Evolutionary conservation across 2,329 filamentous ascomycete species (phyloP), one percentile per base, ranked within the genome.

Genomic region (Paraphaeosphaeria minitans): DNA sequence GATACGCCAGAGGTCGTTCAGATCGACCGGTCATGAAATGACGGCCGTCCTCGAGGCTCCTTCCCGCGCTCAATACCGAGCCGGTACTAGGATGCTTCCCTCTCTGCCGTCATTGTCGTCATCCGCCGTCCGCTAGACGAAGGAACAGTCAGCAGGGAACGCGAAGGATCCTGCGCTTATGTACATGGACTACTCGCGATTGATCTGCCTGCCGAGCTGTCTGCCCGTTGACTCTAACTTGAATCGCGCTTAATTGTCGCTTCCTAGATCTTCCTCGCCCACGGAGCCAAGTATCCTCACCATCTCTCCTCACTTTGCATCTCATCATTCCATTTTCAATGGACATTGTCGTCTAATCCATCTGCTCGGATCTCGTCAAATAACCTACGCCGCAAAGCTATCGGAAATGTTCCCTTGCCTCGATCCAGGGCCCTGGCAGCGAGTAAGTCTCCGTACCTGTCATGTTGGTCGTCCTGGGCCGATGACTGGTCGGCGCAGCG

Each of bases 171-270:
- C 55, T 50, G 42, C 53, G 57, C 57, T 55, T 59, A 43, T 43
- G 41, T 43, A 43, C 41, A 43, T 43, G n/a, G n/a, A n/a, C n/a
- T n/a, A 55, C 21, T 46, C 45, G 46, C 57, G 57, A 52, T 24
- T 45, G 57, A 60, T 60, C 55, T 55, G 46, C 53, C 58, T 55
- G 50, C 42, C 53, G 43, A 52, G 50, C 55, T 35, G 53, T n/a
- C 51, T 39, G 55, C 39, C 55, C 58, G 58, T 57, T 60, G 51
- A 39, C 39, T 45, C 55, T 60, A 60, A 39, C 55, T 45, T 55
- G 50, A 24, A 57, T 45, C 58, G 55, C 58, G 58, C 58, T 57
- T 60, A 60, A 57, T 14, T 29, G 31, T 56, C 46, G n/a, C 49
- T 43, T 46, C 35, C 19, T 13, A 29, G 39, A 41, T 50, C 37